phyloP scores from a whole-genome alignment of 768 basidiomycete genomes.

The Boletus rubropictus region DNA sequence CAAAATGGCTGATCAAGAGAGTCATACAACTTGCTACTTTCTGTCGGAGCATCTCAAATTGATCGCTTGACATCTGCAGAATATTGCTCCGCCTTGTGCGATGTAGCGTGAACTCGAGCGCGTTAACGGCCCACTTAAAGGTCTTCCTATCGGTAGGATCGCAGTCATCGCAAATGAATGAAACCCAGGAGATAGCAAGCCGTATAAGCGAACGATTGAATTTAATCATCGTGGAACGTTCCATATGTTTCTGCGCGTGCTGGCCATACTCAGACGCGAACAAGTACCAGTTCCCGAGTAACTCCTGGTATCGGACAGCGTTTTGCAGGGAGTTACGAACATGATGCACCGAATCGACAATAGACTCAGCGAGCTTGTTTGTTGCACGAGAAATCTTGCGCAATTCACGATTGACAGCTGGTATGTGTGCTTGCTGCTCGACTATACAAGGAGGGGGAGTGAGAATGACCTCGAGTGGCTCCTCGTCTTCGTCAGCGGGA shows the following conservation, averaged over 20 bases:
- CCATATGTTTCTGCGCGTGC: constrained; percentile 86
- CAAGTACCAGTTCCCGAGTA: constrained; percentile 88
- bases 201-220: constrained; percentile 83
- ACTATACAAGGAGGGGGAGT: constrained; percentile 46
- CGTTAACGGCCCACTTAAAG: constrained; percentile 97
- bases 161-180: constrained; percentile 97
- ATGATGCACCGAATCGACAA: constrained; percentile 86
- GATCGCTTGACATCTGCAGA: constrained; percentile 76
- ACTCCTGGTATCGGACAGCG: constrained; percentile 67
- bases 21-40: constrained; percentile 97
- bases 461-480: constrained; percentile 39
- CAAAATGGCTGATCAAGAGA: constrained; percentile 94
- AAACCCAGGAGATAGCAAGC: constrained; percentile 94
- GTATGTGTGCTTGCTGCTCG: constrained; percentile 88
- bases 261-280: constrained; percentile 97
- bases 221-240: constrained; percentile 57
- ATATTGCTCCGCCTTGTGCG: constrained; percentile 88
- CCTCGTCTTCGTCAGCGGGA: constrained; percentile 60
- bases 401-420: constrained; percentile 82
- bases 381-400: constrained; percentile 87
- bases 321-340: constrained; percentile 65
- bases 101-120: constrained; percentile 85
- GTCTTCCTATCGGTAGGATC: constrained; percentile 92
- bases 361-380: constrained; percentile 85
- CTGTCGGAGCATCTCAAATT: constrained; percentile 85